phyloP scores from a whole-genome alignment of 495 filamentous ascomycete genomes.

The Penicillium coffeae region DNA sequence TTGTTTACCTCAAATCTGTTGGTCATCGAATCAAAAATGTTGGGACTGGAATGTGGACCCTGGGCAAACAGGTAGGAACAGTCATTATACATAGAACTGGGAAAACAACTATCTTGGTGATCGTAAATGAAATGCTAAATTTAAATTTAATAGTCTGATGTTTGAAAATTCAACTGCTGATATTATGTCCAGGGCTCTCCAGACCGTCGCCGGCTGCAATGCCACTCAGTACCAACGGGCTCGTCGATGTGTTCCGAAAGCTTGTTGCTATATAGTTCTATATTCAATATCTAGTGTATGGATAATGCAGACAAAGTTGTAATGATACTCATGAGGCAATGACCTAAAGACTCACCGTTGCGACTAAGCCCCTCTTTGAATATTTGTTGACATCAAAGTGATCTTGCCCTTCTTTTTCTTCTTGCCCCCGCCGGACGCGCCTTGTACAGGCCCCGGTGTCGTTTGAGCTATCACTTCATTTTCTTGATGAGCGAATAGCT shows the following conservation, averaged over 20 bases:
- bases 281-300: not conserved
- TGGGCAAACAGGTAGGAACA: not conserved
- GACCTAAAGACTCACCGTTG: not conserved
- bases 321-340: not conserved
- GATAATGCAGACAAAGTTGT: not conserved
- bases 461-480: slow-evolving; percentile 37
- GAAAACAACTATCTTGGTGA: too few relatives aligned
- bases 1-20: slow-evolving; percentile 11
- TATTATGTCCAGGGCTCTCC: too few relatives aligned
- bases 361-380: slow-evolving; percentile 58
- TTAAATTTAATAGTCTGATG: too few relatives aligned
- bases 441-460: slow-evolving; percentile 15
- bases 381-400: slow-evolving; percentile 87
- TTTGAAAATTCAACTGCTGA: too few relatives aligned
- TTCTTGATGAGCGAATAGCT: slow-evolving; percentile 52
- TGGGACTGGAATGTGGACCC: slow-evolving; percentile 18
- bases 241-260: too few relatives aligned
- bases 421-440: slow-evolving; percentile 30
- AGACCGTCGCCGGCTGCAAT: too few relatives aligned
- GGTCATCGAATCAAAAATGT: slow-evolving; percentile 13
- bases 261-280: not conserved
- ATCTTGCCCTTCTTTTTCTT: slow-evolving; percentile 94
- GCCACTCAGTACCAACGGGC: too few relatives aligned
- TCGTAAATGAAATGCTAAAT: too few relatives aligned
- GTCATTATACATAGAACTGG: too few relatives aligned